These are phyloP conservation scores for Colletotrichum spinosum DNA, from an alignment of 2,329 filamentous ascomycete species.

Conservation along the genomic window DNA sequence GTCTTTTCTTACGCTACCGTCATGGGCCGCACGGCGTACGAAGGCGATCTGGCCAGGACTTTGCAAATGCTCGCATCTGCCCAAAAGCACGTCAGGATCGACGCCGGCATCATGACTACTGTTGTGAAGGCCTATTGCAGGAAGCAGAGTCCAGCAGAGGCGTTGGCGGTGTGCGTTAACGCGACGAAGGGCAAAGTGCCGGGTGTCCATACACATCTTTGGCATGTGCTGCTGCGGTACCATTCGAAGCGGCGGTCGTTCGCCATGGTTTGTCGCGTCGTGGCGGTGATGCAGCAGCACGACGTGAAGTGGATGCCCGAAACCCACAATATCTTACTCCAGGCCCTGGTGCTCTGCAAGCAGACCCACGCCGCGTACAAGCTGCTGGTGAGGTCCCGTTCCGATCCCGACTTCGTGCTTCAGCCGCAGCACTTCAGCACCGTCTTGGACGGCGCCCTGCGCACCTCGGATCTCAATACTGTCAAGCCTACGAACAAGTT, in stretches of 20 bases:
- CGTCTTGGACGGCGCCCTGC: conserved; percentile 64
- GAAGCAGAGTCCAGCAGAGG: conserved; percentile 50
- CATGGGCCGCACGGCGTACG: conserved; percentile 72
- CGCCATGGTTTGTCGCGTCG: conserved; percentile 59
- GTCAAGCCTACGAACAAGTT: conserved; percentile 55
- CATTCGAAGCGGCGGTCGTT: conserved; percentile 72
- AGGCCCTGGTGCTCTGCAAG: conserved; percentile 60
- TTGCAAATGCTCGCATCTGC: conserved; percentile 74
- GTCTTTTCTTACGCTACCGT: conserved; percentile 76
- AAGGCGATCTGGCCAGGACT: conserved; percentile 78
- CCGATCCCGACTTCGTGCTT: conserved; percentile 58
- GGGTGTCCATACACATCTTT: conserved; percentile 70
- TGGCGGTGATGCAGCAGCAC: conserved; percentile 61
- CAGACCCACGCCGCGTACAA: conserved; percentile 63
- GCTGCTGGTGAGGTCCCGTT: conserved; percentile 57
- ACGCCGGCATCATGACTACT: conserved; percentile 65
- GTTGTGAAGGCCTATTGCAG: conserved; percentile 76
- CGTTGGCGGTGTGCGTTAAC: conserved; percentile 56
- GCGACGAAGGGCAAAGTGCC: conserved; percentile 64
- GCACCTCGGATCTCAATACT: conserved; percentile 55
- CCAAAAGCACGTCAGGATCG: conserved; percentile 61
- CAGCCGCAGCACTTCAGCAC: conserved; percentile 62
- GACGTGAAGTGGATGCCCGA: conserved; percentile 60
- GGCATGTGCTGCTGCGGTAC: conserved; percentile 81
- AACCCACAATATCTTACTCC: conserved; percentile 63